A percentile compares a stretch with the other conserved stretches of the same genome.
Conservation (phyloP, 1,284 basidiomycete species). For the Irpex sp. region DNA sequence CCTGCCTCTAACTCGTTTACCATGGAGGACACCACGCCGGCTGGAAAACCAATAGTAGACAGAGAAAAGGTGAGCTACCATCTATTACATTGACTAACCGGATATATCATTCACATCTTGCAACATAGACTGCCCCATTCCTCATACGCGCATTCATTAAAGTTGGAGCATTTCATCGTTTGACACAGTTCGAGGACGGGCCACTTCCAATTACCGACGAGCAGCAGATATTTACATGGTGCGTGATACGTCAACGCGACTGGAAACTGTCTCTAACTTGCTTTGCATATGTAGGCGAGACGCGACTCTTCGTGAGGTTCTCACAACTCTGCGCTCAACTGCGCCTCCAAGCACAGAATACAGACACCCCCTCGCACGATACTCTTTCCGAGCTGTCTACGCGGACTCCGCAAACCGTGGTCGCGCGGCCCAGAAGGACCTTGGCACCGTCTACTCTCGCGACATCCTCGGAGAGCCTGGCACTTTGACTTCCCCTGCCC, state of each 20-base stretch:
- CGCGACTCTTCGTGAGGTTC: constrained; percentile 67
- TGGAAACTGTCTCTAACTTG: not conserved
- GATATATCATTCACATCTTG: not conserved
- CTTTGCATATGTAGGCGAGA: constrained; percentile 52
- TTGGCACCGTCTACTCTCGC: constrained; percentile 72
- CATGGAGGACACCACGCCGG: constrained; percentile 26
- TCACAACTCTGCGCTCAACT: constrained; percentile 65
- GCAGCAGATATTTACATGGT: constrained; percentile 76
- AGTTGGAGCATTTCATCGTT: constrained; percentile 67
- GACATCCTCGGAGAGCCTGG: constrained; percentile 77
- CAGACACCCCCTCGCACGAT: constrained; percentile 71
- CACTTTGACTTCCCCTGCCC: constrained; percentile 45
- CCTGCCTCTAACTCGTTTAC: not conserved
- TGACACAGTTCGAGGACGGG: constrained; percentile 68
- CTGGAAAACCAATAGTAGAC: constrained; percentile 29
- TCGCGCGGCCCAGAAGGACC: constrained; percentile 64
- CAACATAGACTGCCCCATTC: constrained; percentile 62
- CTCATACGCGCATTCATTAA: constrained; percentile 77
- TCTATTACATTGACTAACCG: not conserved
- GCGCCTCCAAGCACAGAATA: constrained; percentile 61
- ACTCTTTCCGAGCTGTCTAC: constrained; percentile 71
- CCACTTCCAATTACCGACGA: constrained; percentile 69
- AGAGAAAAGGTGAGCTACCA: constrained; percentile 31
- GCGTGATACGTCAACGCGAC: constrained; percentile 15
- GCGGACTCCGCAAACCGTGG: constrained; percentile 67